phyloP scores from a whole-genome alignment of 805 yeast species.

The Brettanomyces sp. region DNA sequence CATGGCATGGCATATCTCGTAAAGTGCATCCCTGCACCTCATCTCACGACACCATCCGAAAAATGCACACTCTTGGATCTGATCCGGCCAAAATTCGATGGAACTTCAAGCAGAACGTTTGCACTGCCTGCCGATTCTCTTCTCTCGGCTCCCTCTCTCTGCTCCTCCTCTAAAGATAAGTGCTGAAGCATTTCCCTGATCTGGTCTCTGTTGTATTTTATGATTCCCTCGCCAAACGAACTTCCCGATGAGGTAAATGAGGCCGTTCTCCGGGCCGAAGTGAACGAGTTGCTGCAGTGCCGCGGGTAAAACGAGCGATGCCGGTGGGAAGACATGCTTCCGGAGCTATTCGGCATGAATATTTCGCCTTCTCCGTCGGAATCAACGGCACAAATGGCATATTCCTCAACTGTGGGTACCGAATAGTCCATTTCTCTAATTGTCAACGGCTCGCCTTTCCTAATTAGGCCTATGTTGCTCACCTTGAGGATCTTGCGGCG shows the following conservation, averaged over 20 bases:
- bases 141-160: conserved; percentile 3
- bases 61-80: conserved; percentile 25
- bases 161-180: conserved; percentile 12
- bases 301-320: background rate
- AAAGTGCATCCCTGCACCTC: too few relatives aligned
- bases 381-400: conserved; percentile 6
- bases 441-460: background rate
- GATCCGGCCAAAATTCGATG: conserved; percentile 14
- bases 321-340: background rate
- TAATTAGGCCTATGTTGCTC: conserved; percentile 6
- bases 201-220: conserved; percentile 24
- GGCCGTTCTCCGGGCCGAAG: conserved; percentile 10
- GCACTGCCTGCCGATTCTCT: background rate
- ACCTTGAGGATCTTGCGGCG: conserved; percentile 16
- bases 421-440: conserved; percentile 7
- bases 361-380: conserved; percentile 1
- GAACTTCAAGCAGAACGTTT: conserved; percentile 10
- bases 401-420: conserved; percentile 9
- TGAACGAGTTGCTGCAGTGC: background rate
- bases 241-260: conserved; percentile 28
- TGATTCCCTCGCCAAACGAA: conserved; percentile 28
- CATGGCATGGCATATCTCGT: too few relatives aligned
- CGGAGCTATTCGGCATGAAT: background rate
- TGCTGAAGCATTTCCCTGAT: conserved; percentile 23
- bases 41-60: conserved; percentile 11